phyloP scores from a whole-genome alignment of 1,284 basidiomycete genomes.

The Sutorius eximius region DNA sequence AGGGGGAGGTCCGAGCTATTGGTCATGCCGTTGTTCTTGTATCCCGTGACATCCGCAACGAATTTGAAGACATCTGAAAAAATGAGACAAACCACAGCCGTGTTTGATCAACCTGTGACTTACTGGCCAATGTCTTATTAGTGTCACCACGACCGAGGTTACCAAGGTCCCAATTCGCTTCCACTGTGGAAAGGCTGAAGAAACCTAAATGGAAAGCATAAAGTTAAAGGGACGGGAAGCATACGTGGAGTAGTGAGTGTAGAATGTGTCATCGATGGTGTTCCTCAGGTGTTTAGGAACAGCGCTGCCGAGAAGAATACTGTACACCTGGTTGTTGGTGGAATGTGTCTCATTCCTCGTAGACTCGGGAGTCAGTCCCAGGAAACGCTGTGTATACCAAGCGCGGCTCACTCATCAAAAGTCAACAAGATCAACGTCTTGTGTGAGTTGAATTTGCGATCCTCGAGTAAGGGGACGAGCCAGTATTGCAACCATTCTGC shows the following conservation, averaged over 20 bases:
- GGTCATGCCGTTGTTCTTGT: conserved; percentile 34
- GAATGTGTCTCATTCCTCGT: conserved; percentile 44
- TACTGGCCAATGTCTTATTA: conserved; percentile 38
- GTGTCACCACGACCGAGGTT: conserved; percentile 59
- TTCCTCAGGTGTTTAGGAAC: conserved; percentile 45
- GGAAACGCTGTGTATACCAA: background rate
- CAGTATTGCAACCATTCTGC: conserved; percentile 52
- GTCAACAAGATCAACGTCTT: conserved; percentile 57
- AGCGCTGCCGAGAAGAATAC: conserved; percentile 52
- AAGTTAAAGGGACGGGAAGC: background rate
- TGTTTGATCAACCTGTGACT: conserved; percentile 1
- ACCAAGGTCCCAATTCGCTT: conserved; percentile 65
- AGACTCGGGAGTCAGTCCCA: background rate
- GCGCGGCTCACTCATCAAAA: conserved; percentile 39
- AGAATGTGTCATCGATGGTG: conserved; percentile 54
- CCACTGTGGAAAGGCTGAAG: conserved; percentile 49
- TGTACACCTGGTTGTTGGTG: conserved; percentile 47
- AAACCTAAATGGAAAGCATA: background rate
- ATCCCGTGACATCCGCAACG: conserved; percentile 43
- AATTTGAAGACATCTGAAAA: conserved; percentile 45
- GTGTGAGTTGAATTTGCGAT: conserved; percentile 48
- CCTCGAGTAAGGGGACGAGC: conserved; percentile 50
- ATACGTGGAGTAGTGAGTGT: conserved; percentile 58
- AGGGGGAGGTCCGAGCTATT: conserved; percentile 27
- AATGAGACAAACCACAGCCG: background rate